Evolutionary conservation across 768 basidiomycete genomes (phyloP).

Genomic region (Russula vinacea): DNA sequence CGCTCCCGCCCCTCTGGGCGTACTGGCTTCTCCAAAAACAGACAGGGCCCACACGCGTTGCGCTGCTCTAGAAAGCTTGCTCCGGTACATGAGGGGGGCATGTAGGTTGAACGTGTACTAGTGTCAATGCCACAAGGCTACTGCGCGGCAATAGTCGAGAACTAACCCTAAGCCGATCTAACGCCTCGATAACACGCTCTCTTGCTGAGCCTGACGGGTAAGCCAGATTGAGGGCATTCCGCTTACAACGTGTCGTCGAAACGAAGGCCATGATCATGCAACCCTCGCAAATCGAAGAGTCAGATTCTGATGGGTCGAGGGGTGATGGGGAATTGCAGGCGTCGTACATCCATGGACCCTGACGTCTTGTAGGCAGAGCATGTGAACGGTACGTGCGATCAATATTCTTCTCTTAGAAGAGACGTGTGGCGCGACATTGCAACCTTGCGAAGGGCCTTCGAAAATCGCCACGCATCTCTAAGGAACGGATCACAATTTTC

Average conservation of each 20-base stretch:
- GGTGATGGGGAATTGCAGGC: not conserved
- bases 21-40: not conserved
- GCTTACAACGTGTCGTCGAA: not conserved
- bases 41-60: slow-evolving; percentile 6
- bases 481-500: not conserved
- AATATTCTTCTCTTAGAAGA: not conserved
- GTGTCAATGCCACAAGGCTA: slow-evolving; percentile 11
- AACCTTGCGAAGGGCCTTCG: not conserved
- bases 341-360: not conserved
- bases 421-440: not conserved
- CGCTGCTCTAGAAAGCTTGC: not conserved
- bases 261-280: not conserved
- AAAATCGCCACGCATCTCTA: not conserved
- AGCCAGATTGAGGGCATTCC: not conserved
- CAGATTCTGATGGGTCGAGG: not conserved
- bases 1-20: not conserved
- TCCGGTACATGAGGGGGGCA: not conserved
- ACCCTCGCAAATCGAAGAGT: not conserved
- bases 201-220: not conserved
- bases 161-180: not conserved
- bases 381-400: not conserved
- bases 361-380: not conserved
- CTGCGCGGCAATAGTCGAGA: not conserved
- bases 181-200: not conserved
- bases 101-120: not conserved